Evolutionary conservation across 495 filamentous ascomycete genomes (phyloP), one percentile per base, ranked within the genome.

Genomic region (Talaromyces nanjingensis): DNA sequence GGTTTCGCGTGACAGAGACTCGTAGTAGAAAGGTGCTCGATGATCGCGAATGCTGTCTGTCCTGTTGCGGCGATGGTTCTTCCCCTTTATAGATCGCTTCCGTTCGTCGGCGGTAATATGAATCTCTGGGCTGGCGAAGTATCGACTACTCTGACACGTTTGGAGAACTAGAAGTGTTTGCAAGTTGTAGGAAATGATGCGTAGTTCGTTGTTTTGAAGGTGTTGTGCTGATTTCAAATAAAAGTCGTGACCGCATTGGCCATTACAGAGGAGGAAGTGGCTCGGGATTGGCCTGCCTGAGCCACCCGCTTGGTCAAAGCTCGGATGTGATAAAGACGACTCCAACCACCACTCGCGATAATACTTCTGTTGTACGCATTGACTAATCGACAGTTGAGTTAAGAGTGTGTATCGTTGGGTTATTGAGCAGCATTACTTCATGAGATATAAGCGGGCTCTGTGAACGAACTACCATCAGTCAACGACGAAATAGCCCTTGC

Each of bases 271-370:
- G 6, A 55, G 52, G 52, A 25, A 25, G 52, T 55, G 37, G 34
- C 34, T 45, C 37, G 39, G 59, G 59, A 60, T 60, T 60, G 59
- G 59, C 33, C 31, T 31, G 54, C 12, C 57, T 60, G 20, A 37
- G 33, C 59, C 33, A 24, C 69, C 67, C 33, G 63, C 39, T 37
- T 71, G 69, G 69, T 60, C 71, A 63, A 66, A 71, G 69, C 71
- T 70, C 56, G 45, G 45, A 20, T 49, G 45, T 49, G 45, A 20
- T 20, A 49, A 49, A 49, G 18, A 49, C 42, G 16, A 45, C 45
- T 9, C 0, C 12, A 42, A 42, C 37, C 14, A 42, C 37, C 9
- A 39, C 14, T n/a, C 14, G 37, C 14, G 37, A 42, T 42, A 24
- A 4, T 42, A 42, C 45, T 49, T 49, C 45, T 49, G 45, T 9